These are phyloP conservation scores for Fonsecaea erecta DNA, from an alignment of 2,329 filamentous ascomycete species.

Conservation along the genomic window DNA sequence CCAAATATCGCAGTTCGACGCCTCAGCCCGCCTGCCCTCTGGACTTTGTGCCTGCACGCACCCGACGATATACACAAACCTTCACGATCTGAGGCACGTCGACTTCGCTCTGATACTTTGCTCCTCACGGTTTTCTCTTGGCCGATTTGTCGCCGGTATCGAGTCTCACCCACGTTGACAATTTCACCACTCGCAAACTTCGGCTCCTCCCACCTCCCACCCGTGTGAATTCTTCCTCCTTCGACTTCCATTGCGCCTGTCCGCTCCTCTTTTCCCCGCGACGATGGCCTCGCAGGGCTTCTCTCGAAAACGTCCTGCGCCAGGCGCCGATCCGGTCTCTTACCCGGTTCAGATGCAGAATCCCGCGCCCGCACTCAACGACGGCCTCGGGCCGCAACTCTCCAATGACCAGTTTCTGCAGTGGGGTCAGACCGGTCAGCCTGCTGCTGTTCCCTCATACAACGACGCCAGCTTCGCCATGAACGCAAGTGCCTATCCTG, in stretches of 20 bases:
- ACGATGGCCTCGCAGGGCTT: slow-evolving; percentile 46
- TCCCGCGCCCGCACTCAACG: slow-evolving; percentile 44
- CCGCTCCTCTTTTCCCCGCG: background rate
- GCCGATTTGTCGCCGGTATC: background rate
- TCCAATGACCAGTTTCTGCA: slow-evolving; percentile 60
- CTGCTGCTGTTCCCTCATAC: slow-evolving; percentile 45
- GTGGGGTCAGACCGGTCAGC: slow-evolving; percentile 56
- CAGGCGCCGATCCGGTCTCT: slow-evolving; percentile 69
- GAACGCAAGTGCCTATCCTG: slow-evolving; percentile 49
- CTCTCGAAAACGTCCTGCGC: slow-evolving; percentile 73
- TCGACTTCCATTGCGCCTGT: background rate
- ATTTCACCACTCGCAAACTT: background rate
- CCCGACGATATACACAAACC: background rate
- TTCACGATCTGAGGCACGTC: background rate
- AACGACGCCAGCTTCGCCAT: slow-evolving; percentile 58
- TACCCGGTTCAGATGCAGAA: slow-evolving; percentile 59
- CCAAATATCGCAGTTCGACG: background rate
- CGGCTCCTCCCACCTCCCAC: background rate
- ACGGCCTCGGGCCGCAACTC: slow-evolving; percentile 49
- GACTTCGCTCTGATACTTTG: background rate
- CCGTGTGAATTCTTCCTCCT: background rate
- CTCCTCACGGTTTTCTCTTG: background rate
- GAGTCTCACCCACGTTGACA: background rate
- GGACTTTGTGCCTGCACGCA: background rate
- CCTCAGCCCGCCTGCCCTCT: background rate